Evolutionary conservation across 2,329 filamentous ascomycete genomes (phyloP), one percentile per base, ranked within the genome.

Genomic region (Aspergillus carbonarius): DNA sequence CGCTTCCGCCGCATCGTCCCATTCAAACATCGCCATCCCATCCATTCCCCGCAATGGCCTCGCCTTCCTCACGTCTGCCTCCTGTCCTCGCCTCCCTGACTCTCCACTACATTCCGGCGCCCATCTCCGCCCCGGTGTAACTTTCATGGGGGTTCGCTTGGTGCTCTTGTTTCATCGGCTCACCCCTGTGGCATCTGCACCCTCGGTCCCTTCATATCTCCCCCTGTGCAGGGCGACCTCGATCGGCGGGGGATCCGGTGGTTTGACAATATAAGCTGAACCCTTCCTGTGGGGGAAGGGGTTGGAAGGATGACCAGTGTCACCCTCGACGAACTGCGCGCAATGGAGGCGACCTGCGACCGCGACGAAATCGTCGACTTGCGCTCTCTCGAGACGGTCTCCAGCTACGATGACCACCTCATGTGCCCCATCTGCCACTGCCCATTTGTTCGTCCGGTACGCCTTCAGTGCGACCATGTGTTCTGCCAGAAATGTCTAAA

Each of bases 341-440:
- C 66, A 9, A 66, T 72, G 66, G 70, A 72, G 56, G 58, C 66
- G 47, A 63, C 61, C 55, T 62, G 60, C 62, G 69, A 69, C 52
- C 57, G 58, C 54, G 70, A 73, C 40, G 68, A 70, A 53, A 57
- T 68, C 7, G 73, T 86, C 61, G 85, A 88, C 68, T 71, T 87
- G 50, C 80, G 83, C 55, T 70, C 78, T 37, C 79, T 88, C 64
- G 85, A 88, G 59, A 85, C 85, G 73, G 78, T 85, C 58, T 74
- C 78, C 52, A 70, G 74, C 27, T 83, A 82, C 68, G 84, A 88
- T 68, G 78, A 78, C 60, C 86, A 88, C 67, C 78, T 88, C 52
- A 82, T 85, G 76, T 88, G 85, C 68, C 80, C 85, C 15, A 88
- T 88, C 63, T 88, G 85, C 71, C 84, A 85, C 67, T 84, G 82